Base-by-base conservation (phyloP, 108 stramenopile species). In the Fragilariopsis cylindrus region DNA sequence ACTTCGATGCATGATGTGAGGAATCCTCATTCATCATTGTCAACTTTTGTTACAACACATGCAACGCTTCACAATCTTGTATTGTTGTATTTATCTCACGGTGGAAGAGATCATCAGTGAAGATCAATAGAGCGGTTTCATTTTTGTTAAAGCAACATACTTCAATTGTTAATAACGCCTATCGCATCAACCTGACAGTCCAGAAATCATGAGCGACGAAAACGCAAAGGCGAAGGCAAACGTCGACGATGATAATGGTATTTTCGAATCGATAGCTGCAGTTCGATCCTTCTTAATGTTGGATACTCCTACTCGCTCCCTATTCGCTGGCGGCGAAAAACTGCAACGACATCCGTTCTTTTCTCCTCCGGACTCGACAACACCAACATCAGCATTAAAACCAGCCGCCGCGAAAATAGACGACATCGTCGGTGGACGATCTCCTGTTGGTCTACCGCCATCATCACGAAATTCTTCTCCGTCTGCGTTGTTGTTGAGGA, bases 211-310 rank as follows among this genome's bases (percentile, higher is more conserved):
- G 30, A 30, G 30, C 30, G 30, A 30, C 30, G 30, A 30, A 30
- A 63, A 63, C 8, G 46, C n/a, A 68, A 18, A 19, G 7, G 46
- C 48, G 49, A 52, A 50, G 49, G 11, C 43, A 45, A 46, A 62
- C 55, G 21, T 41, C n/a, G 30, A 67, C n/a, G 39, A 45, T 43
- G 77, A 50, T 16, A 44, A 55, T 42, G 69, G 47, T 19, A 67
- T 78, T 48, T 58, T 68, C 18, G 65, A 72, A 49, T 73, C 72
- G 19, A 72, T 78, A 62, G 77, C 71, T n/a, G 71, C 71, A 9
- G 58, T 78, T 11, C 77, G 77, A 49, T 69, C 65, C 5, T 63
- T 78, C 48, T 55, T 78, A 46, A 78, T 72, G 77, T 57, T 78
- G 43, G 77, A 78, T 63, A 78, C 71, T 45, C 72, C 77, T 1